Percentiles rank a stretch among this genome's conserved stretches.
phyloP scores from a whole-genome alignment of 2,329 filamentous ascomycete genomes.

The Ascochyta fabae region DNA sequence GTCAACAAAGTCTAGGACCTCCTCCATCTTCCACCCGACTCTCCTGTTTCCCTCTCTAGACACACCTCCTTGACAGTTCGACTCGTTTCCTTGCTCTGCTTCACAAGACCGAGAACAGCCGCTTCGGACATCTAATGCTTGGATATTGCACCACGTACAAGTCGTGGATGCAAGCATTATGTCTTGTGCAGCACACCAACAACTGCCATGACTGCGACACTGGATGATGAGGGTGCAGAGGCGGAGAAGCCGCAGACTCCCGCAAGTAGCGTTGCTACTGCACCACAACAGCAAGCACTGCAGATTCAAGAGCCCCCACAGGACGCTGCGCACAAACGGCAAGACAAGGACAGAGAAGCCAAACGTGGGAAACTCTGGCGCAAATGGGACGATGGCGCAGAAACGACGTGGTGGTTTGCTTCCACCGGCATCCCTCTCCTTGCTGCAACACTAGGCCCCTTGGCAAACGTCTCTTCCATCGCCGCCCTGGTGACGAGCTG shows the following conservation, averaged over 20 bases:
- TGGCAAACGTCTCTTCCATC: conserved; percentile 87
- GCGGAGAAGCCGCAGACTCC: conserved; percentile 6
- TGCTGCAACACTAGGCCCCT: conserved; percentile 81
- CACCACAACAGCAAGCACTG: neutral
- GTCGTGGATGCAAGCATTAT: neutral
- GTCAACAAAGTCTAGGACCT: neutral
- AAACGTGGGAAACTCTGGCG: conserved; percentile 2
- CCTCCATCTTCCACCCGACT: too few relatives aligned
- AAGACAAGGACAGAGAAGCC: neutral
- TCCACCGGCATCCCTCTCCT: conserved; percentile 62
- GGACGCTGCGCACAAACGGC: neutral
- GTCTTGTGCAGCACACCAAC: neutral
- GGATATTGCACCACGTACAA: neutral
- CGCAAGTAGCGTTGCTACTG: neutral
- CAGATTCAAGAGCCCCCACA: neutral
- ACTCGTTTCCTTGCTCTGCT: neutral
- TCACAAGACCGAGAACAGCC: neutral
- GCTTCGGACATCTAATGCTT: neutral
- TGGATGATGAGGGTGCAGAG: neutral
- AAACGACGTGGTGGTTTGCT: conserved; percentile 48
- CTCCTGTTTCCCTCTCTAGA: too few relatives aligned
- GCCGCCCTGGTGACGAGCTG: conserved; percentile 83
- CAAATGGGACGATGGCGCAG: conserved; percentile 10
- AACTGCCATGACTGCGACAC: neutral
- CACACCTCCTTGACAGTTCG: neutral